phyloP scores from a whole-genome alignment of 2,329 filamentous ascomycete species.

The Blastomyces percursus region DNA sequence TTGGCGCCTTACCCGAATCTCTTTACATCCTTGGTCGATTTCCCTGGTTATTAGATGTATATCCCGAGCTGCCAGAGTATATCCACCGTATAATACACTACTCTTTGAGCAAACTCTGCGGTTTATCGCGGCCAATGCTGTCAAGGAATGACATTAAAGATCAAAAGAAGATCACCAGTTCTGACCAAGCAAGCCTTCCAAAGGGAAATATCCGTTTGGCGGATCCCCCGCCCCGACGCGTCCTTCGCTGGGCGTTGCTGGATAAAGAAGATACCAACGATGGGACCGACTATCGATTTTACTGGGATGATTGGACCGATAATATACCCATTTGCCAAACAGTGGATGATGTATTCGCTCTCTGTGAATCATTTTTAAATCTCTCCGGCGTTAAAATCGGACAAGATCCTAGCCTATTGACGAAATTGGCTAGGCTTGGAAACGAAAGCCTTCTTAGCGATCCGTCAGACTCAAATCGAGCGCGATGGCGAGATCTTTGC shows the following conservation, averaged over 20 bases:
- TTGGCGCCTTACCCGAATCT: slow-evolving; percentile 85
- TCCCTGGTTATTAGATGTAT: slow-evolving; percentile 80
- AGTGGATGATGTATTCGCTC: slow-evolving; percentile 78
- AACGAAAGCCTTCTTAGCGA: slow-evolving; percentile 62
- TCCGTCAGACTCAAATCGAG: slow-evolving; percentile 55
- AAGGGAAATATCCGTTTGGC: slow-evolving; percentile 58
- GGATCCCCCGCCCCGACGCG: slow-evolving; percentile 52
- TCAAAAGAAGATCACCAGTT: slow-evolving; percentile 40
- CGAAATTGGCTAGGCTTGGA: slow-evolving; percentile 79
- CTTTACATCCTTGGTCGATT: slow-evolving; percentile 86
- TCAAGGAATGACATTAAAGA: slow-evolving; percentile 36
- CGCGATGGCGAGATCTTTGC: slow-evolving; percentile 75
- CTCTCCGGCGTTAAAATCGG: slow-evolving; percentile 83
- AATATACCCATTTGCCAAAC: slow-evolving; percentile 84
- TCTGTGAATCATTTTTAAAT: slow-evolving; percentile 75
- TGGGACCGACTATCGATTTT: slow-evolving; percentile 72
- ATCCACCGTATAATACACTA: slow-evolving; percentile 79
- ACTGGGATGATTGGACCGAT: slow-evolving; percentile 96
- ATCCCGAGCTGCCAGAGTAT: slow-evolving; percentile 66
- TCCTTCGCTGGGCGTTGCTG: slow-evolving; percentile 71
- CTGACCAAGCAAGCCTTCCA: slow-evolving; percentile 55
- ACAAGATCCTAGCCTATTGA: slow-evolving; percentile 63
- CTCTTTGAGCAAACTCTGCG: slow-evolving; percentile 66
- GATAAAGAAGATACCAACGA: slow-evolving; percentile 67
- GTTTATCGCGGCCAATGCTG: slow-evolving; percentile 39